These are phyloP conservation scores for Daldinia sp. DNA, from an alignment of 2,329 filamentous ascomycete species.

Conservation along the genomic window DNA sequence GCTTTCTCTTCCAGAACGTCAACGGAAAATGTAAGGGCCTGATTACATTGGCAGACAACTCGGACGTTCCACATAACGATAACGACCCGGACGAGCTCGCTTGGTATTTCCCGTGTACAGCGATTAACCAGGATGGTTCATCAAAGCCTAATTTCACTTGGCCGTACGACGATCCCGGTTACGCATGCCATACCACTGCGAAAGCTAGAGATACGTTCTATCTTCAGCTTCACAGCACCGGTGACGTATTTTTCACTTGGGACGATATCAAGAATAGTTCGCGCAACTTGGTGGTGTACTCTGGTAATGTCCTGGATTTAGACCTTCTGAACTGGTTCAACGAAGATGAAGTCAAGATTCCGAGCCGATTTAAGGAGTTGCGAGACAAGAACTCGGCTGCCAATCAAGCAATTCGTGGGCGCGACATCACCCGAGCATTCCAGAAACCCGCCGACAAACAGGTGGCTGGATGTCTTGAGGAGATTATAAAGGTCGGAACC, in stretches of 20 bases:
- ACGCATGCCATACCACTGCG: constrained; percentile 85
- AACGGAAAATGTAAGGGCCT: constrained; percentile 95
- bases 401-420: constrained; percentile 77
- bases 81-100: constrained; percentile 75
- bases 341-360: constrained; percentile 79
- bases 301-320: constrained; percentile 91
- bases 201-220: constrained; percentile 81
- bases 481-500: constrained; percentile 95
- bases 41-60: constrained; percentile 77
- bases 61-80: constrained; percentile 82
- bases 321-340: constrained; percentile 94
- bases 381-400: constrained; percentile 71
- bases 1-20: constrained; percentile 98
- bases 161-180: constrained; percentile 80
- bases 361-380: constrained; percentile 82
- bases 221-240: constrained; percentile 70
- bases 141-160: constrained; percentile 78
- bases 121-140: constrained; percentile 95
- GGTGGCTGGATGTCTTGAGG: constrained; percentile 85
- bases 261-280: constrained; percentile 89
- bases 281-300: constrained; percentile 94
- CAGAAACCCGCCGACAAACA: constrained; percentile 83
- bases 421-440: constrained; percentile 90
- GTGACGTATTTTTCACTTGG: constrained; percentile 97
- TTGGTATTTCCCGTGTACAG: constrained; percentile 96